Conservation (phyloP, 495 filamentous ascomycete species). For the Penicillium coprophilum region DNA sequence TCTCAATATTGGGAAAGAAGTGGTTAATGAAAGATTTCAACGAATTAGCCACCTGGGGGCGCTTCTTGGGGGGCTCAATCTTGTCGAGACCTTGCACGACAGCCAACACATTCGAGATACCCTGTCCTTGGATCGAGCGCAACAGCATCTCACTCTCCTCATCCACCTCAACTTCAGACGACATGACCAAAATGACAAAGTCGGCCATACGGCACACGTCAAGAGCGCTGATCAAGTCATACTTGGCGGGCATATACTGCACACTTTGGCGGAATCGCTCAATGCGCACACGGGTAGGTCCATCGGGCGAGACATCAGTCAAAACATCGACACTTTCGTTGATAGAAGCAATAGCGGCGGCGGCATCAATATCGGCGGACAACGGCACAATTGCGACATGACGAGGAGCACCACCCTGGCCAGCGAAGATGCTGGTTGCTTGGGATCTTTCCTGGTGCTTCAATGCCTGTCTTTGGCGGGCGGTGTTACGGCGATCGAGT, state of each 20-base stretch:
- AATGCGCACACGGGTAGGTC: slow-evolving; percentile 62
- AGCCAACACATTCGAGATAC: slow-evolving; percentile 80
- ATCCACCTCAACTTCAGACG: slow-evolving; percentile 78
- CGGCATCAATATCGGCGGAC: slow-evolving; percentile 65
- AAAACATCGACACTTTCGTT: slow-evolving; percentile 78
- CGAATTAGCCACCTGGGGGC: slow-evolving; percentile 70
- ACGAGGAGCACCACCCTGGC: slow-evolving; percentile 80
- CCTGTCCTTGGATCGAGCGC: slow-evolving; percentile 85
- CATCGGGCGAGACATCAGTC: slow-evolving; percentile 59
- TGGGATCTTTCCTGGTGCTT: slow-evolving; percentile 79
- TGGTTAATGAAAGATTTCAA: slow-evolving; percentile 88
- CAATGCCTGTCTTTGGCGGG: slow-evolving; percentile 75
- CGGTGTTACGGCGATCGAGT: slow-evolving; percentile 88
- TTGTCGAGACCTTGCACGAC: slow-evolving; percentile 76
- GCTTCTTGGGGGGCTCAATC: slow-evolving; percentile 74
- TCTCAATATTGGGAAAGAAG: slow-evolving; percentile 87
- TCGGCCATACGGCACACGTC: slow-evolving; percentile 89
- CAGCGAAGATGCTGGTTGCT: slow-evolving; percentile 75
- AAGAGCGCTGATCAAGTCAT: slow-evolving; percentile 70
- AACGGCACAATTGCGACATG: slow-evolving; percentile 91
- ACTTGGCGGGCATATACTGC: slow-evolving; percentile 71
- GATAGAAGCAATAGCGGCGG: slow-evolving; percentile 64
- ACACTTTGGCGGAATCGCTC: slow-evolving; percentile 92
- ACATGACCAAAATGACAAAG: slow-evolving; percentile 82
- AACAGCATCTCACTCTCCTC: slow-evolving; percentile 77